Percentiles rank a stretch among this genome's conserved stretches.
These are phyloP conservation scores for Thuja plicata DNA, from an alignment of 83 land plant species.

Conservation along the genomic window DNA sequence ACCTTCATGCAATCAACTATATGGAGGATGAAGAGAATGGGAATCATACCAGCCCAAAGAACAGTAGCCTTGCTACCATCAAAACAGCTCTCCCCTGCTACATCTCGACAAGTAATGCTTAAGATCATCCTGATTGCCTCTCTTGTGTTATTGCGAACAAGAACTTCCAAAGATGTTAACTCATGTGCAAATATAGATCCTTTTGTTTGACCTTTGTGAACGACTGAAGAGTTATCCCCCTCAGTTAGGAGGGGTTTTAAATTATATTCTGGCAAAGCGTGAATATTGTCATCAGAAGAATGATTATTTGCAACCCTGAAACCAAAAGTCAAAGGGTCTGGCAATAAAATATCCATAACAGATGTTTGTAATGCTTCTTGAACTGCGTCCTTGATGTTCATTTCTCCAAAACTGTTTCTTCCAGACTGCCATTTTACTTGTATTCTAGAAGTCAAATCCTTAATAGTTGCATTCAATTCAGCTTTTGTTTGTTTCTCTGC, in stretches of 20 bases:
- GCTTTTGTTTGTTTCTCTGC: constrained; percentile 73
- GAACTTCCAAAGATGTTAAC: constrained; percentile 80
- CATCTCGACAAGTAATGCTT: constrained; percentile 84
- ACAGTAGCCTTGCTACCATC: constrained; percentile 82
- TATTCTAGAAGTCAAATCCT: constrained; percentile 77
- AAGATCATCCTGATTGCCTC: constrained; percentile 74
- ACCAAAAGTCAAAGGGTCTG: constrained; percentile 97
- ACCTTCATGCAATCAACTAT: constrained; percentile 2
- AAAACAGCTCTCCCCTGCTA: constrained; percentile 83
- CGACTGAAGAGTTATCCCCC: background rate
- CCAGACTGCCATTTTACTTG: constrained; percentile 95
- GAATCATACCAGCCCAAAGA: constrained; percentile 84
- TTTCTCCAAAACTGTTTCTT: constrained; percentile 84
- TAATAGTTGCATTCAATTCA: constrained; percentile 76
- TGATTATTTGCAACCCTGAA: constrained; percentile 59
- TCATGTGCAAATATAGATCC: constrained; percentile 63
- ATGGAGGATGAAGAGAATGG: background rate
- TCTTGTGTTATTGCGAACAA: constrained; percentile 89
- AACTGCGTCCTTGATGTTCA: constrained; percentile 91
- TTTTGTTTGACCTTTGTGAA: constrained; percentile 17
- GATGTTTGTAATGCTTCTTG: constrained; percentile 89
- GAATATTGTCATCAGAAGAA: constrained; percentile 9
- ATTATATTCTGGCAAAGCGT: constrained; percentile 14
- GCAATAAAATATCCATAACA: constrained; percentile 75
- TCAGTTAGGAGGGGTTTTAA: background rate